Conservation (phyloP, 2,329 filamentous ascomycete genomes). For the Keithomyces neogunnii region DNA sequence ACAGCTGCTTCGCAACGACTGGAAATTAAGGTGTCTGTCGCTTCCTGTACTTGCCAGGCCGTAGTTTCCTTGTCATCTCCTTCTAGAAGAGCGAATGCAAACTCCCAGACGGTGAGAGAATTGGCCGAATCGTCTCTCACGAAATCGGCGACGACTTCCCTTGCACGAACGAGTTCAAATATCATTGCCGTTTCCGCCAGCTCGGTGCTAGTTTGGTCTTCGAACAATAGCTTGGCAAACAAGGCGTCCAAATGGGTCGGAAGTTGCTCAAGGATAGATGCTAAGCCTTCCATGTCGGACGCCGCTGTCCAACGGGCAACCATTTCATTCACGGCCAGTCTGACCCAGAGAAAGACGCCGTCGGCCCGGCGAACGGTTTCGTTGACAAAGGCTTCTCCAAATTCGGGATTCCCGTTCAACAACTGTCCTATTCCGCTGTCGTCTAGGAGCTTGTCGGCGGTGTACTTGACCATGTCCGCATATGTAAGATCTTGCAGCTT, state of each 20-base stretch:
- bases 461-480: slow-evolving; percentile 19
- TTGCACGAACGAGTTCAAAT: slow-evolving; percentile 21
- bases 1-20: slow-evolving; percentile 12
- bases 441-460: slow-evolving; percentile 11
- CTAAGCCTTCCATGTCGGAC: neutral
- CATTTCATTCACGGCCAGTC: slow-evolving; percentile 20
- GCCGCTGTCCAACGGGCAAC: slow-evolving; percentile 9
- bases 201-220: slow-evolving; percentile 12
- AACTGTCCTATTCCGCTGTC: slow-evolving; percentile 10
- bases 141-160: slow-evolving; percentile 24
- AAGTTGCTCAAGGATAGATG: slow-evolving; percentile 9
- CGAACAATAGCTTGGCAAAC: slow-evolving; percentile 22
- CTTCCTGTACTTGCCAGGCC: slow-evolving; percentile 13
- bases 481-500: slow-evolving; percentile 18
- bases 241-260: slow-evolving; percentile 19
- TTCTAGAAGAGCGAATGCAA: slow-evolving; percentile 19
- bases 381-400: slow-evolving; percentile 7
- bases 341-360: slow-evolving; percentile 26
- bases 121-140: slow-evolving; percentile 22
- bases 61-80: slow-evolving; percentile 13
- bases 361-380: slow-evolving; percentile 16
- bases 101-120: slow-evolving; percentile 23
- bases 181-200: slow-evolving; percentile 15
- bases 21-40: slow-evolving; percentile 9
- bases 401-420: slow-evolving; percentile 5